Base-by-base conservation (phyloP, 805 yeast species). In the Metschnikowia baotianmanensis region DNA sequence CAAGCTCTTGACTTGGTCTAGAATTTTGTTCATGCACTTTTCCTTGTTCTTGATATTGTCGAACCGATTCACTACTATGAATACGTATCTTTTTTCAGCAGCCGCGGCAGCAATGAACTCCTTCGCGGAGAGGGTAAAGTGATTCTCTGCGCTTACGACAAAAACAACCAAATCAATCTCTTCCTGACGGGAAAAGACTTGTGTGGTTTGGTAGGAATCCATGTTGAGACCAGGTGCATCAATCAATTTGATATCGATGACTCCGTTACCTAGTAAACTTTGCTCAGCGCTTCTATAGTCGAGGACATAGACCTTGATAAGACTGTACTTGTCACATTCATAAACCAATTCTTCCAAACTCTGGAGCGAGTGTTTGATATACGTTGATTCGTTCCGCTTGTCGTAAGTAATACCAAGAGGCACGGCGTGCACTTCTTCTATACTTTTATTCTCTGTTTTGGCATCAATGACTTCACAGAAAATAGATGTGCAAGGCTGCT, bases 221-320 rank as follows among this genome's bases (percentile, higher is more conserved):
- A 89, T 74, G 59, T 93, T 93, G 42, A 93, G 71, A 0, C 99
- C 99, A 0, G 99, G 99, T 0, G 98, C 97, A 66, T 93, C 99
- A 39, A 93, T 93, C 46, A 93, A 70, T 18, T 90, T 80, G 42
- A 93, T 89, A 56, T 93, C 97, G 29, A 91, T 87, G 8, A 88
- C 85, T 2, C 97, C 98, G 60, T 93, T 93, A 45, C 82, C 77
- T 43, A 93, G 67, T 39, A 93, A 66, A 52, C 95, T 83, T 51
- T 78, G 78, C 33, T 79, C 79, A 1, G 77, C 65, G 2, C 82
- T 73, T 27, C 96, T 74, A 36, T 71, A 70, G 57, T 93, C 99
- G 33, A 82, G 76, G 16, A 89, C 82, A 56, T 90, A 93, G 5
- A 93, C 83, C 52, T 86, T 85, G 36, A 93, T 69, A 25, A 90